These are phyloP conservation scores for Boletellus ananas DNA, from an alignment of 768 basidiomycete genomes.

Conservation along the genomic window DNA sequence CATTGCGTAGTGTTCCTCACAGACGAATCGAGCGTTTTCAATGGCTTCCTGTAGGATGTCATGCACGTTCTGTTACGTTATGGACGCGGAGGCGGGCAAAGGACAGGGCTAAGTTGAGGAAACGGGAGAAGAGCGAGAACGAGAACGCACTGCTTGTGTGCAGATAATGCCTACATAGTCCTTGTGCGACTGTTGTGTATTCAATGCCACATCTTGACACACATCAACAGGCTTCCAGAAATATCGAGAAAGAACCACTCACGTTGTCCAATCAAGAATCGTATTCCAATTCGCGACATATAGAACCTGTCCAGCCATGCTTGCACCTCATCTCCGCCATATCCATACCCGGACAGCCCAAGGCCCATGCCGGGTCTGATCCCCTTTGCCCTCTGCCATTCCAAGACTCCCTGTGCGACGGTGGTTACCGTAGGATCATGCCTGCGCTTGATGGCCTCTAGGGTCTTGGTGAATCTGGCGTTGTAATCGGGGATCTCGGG, in stretches of 20 bases:
- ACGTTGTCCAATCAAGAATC: constrained; percentile 97
- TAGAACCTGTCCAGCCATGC: constrained; percentile 97
- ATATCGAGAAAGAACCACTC: constrained; percentile 24
- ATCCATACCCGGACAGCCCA: constrained; percentile 36
- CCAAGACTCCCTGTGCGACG: constrained; percentile 92
- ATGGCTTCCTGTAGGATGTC: constrained; percentile 99
- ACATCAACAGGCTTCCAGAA: constrained; percentile 1
- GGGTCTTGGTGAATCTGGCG: constrained; percentile 77
- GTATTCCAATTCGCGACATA: constrained; percentile 91
- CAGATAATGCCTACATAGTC: constrained; percentile 98
- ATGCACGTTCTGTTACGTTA: constrained; percentile 70
- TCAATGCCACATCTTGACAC: constrained; percentile 83
- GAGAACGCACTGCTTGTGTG: constrained; percentile 69
- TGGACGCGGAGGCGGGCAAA: background rate
- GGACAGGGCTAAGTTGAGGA: background rate
- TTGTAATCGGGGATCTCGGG: constrained; percentile 95
- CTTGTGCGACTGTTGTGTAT: constrained; percentile 82
- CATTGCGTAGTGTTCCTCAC: constrained; percentile 95
- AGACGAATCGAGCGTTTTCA: constrained; percentile 92
- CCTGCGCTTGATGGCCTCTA: constrained; percentile 86
- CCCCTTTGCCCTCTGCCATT: constrained; percentile 76
- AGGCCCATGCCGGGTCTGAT: constrained; percentile 28
- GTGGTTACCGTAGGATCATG: constrained; percentile 99
- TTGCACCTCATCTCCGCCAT: constrained; percentile 85
- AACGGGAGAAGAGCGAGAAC: background rate